These are phyloP conservation scores for Trichoderma hamatum DNA, from an alignment of 2,329 filamentous ascomycete genomes.

Conservation along the genomic window DNA sequence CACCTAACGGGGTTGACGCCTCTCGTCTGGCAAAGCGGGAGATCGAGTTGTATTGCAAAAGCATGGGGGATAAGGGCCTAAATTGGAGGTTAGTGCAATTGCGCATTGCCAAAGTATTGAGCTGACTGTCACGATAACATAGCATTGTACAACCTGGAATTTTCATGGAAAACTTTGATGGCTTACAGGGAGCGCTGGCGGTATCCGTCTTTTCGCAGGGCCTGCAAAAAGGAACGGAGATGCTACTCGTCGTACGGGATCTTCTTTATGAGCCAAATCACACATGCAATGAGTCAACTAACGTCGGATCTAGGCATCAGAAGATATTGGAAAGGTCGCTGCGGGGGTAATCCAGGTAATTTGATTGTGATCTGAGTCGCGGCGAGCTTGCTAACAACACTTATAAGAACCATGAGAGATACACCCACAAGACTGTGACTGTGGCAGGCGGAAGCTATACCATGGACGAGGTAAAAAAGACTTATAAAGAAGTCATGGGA, in stretches of 20 bases:
- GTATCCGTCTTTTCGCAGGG: conserved; percentile 15
- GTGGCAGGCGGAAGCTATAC: conserved; percentile 4
- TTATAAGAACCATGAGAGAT: conserved; percentile 9
- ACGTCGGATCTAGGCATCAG: background rate
- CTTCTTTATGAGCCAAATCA: accelerated
- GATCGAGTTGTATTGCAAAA: conserved; percentile 13
- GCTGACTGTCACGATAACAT: background rate
- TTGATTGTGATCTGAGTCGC: background rate
- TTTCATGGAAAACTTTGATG: conserved; percentile 26
- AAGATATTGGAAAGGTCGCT: conserved; percentile 19
- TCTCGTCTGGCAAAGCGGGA: conserved; percentile 16
- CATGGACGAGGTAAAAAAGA: conserved; percentile 1
- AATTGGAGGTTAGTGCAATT: conserved; percentile 16
- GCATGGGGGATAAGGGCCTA: conserved; percentile 8
- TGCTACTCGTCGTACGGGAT: conserved; percentile 2
- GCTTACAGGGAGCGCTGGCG: conserved; percentile 12
- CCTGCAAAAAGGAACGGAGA: conserved; percentile 3
- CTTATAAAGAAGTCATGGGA: conserved; percentile 2
- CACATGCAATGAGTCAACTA: background rate
- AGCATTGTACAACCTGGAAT: conserved; percentile 21
- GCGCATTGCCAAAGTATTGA: background rate
- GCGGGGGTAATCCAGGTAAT: background rate
- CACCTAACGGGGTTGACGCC: background rate
- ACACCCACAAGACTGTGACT: conserved; percentile 12
- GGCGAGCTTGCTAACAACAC: background rate